These are phyloP conservation scores for Melampsora occidentalis DNA, from an alignment of 1,284 basidiomycete species.

Conservation along the genomic window DNA sequence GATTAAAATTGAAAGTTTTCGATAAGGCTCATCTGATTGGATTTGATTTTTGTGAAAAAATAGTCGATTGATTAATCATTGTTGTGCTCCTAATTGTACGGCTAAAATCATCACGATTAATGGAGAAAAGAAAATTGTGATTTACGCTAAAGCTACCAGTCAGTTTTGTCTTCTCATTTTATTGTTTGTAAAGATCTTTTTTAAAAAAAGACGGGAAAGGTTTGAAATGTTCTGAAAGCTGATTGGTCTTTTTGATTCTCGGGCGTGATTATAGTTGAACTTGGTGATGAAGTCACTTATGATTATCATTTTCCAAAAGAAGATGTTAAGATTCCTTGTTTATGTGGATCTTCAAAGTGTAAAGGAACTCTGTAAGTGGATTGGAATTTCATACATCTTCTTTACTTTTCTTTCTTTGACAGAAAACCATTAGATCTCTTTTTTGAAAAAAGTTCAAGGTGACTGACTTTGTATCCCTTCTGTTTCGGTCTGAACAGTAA, in stretches of 20 bases:
- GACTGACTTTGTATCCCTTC: too few species aligned
- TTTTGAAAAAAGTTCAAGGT: too few species aligned
- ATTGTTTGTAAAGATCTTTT: too few species aligned
- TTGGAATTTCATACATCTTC: too few species aligned
- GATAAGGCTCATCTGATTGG: too few species aligned
- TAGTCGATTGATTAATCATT: slow-evolving; percentile 92
- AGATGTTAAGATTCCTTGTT: slow-evolving; percentile 55
- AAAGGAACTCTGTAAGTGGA: slow-evolving; percentile 47
- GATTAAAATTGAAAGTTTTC: too few species aligned
- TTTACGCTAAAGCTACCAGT: slow-evolving; percentile 93
- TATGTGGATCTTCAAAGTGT: slow-evolving; percentile 56
- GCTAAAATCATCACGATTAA: slow-evolving; percentile 98
- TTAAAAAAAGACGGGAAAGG: background rate
- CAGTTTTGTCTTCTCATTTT: slow-evolving; percentile 82
- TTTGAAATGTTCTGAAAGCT: slow-evolving; percentile 1
- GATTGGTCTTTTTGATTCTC: slow-evolving; percentile 25
- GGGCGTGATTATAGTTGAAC: slow-evolving; percentile 74
- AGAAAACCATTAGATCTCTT: too few species aligned
- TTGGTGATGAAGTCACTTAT: slow-evolving; percentile 59
- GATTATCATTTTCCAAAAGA: slow-evolving; percentile 55
- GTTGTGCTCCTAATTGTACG: slow-evolving; percentile 94
- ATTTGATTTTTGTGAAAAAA: slow-evolving; percentile 17
- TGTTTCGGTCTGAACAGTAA: too few species aligned
- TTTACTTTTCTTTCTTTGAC: too few species aligned
- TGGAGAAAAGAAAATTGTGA: slow-evolving; percentile 97